Base-by-base conservation (phyloP, 192 early-diverging fungal genomes). In the Paraglomus brasilianum region DNA sequence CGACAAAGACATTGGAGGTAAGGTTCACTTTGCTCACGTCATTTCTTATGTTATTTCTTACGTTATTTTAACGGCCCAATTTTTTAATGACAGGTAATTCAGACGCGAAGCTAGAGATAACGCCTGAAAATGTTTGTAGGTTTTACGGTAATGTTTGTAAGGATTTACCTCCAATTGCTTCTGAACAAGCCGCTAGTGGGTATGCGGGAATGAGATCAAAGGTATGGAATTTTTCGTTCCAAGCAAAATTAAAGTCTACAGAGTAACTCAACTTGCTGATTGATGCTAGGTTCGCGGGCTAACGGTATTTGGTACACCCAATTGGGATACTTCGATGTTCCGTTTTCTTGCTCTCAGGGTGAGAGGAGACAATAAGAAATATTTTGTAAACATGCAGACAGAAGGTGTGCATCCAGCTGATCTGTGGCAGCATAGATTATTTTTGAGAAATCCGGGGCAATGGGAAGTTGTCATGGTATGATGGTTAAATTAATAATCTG, bases 341-440 rank as follows among this genome's bases (percentile, higher is more conserved):
- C 83, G 95, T 44, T 98, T 95, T 73, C 77, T 98, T 43, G 85
- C 87, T 1, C 55, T 96, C 55, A 77, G 91, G 21, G 91, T 92
- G 8, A 85, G 84, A 68, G 93, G 93, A 1, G 94, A 98, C 65
- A 70, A 80, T 19, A 81, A 90, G 56, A 91, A 92, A 76, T 98
- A 94, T 79, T 89, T 95, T 85, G 92, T 98, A 62, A 98, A 98
- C 73, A 74, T 98, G 14, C 89, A 94, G 69, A 92, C 94, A 10
- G 91, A 94, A 65, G 86, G 86, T 22, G 75, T 95, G 15, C 86
- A 91, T 49, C 89, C 85, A 42, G 88, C 92, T 0, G 91, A 94
- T 77, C 82, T 96, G 22, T 96, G 92, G 82, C 96, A 98, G 75
- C 96, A 98, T 77, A 83, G 95, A 52, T 65, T 98, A 63, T 92